Conservation (phyloP, 106 monocot genomes). For the Gastrodia elata region DNA sequence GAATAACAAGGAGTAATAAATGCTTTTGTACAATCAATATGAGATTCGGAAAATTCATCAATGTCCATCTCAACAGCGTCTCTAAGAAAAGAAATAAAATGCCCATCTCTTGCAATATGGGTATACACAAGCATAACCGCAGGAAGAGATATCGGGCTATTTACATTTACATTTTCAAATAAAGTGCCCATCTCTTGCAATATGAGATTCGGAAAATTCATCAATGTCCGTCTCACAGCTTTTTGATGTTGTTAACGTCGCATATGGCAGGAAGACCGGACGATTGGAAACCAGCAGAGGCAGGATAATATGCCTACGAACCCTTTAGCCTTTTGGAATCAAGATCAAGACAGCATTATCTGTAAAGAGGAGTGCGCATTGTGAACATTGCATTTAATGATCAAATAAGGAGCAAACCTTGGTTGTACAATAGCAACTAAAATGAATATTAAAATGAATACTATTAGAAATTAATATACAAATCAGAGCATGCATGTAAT, state of each 20-base stretch:
- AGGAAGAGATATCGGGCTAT: neutral
- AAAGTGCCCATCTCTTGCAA: slow-evolving; percentile 66
- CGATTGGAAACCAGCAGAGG: slow-evolving; percentile 59
- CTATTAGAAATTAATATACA: too few relatives aligned
- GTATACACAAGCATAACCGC: neutral
- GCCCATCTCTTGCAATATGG: slow-evolving; percentile 20
- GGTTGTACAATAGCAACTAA: too few relatives aligned
- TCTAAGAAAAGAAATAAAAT: slow-evolving; percentile 34
- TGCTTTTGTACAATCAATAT: slow-evolving; percentile 10
- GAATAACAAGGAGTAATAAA: slow-evolving; percentile 39
- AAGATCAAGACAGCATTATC: slow-evolving; percentile 68
- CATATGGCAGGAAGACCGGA: slow-evolving; percentile 54
- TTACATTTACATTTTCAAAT: slow-evolving; percentile 69
- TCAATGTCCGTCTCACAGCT: slow-evolving; percentile 58
- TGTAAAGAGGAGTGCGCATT: slow-evolving; percentile 10
- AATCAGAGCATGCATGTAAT: too few relatives aligned
- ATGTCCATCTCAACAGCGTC: slow-evolving; percentile 56
- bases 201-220: slow-evolving; percentile 11
- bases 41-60: slow-evolving; percentile 16
- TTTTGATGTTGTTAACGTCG: slow-evolving; percentile 50
- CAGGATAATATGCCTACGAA: slow-evolving; percentile 75
- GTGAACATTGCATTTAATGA: too few relatives aligned
- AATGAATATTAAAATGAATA: too few relatives aligned
- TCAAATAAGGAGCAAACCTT: neutral
- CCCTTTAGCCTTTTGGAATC: slow-evolving; percentile 72